Percentiles rank a stretch among this genome's conserved stretches.
phyloP scores from a whole-genome alignment of 164 flowering plant genomes.

The Vitis cinerea region DNA sequence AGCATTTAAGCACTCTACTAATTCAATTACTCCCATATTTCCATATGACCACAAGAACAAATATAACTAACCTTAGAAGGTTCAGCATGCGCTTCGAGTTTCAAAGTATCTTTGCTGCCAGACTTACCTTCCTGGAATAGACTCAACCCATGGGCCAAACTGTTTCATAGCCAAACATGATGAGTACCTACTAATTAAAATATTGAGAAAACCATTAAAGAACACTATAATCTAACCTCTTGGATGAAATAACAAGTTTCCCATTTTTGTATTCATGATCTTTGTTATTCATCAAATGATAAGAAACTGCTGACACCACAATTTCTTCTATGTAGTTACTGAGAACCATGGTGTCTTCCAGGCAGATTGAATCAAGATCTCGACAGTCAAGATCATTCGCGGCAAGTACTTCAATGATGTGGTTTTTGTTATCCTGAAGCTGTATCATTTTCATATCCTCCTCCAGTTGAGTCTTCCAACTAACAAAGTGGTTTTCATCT shows the following conservation, averaged over 20 bases:
- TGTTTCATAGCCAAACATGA: constrained; percentile 26
- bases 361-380: constrained; percentile 73
- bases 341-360: constrained; percentile 65
- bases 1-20: background rate
- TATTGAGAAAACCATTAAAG: background rate
- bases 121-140: constrained; percentile 70
- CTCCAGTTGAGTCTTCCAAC: constrained; percentile 86
- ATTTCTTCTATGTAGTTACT: constrained; percentile 87
- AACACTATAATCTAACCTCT: constrained; percentile 45
- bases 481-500: constrained; percentile 69
- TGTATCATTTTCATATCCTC: constrained; percentile 90
- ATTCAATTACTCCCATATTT: background rate
- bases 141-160: constrained; percentile 88
- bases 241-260: constrained; percentile 78
- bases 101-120: constrained; percentile 37
- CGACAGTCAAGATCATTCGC: constrained; percentile 88
- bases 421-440: constrained; percentile 77
- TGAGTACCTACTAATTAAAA: background rate
- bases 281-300: constrained; percentile 85
- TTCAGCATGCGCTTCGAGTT: constrained; percentile 52
- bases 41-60: background rate
- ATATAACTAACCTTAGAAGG: constrained; percentile 45
- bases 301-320: constrained; percentile 87
- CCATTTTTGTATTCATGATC: constrained; percentile 85
- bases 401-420: constrained; percentile 80